Conservation (phyloP, 2,329 filamentous ascomycete species). For the Microthyrium microscopicum region DNA sequence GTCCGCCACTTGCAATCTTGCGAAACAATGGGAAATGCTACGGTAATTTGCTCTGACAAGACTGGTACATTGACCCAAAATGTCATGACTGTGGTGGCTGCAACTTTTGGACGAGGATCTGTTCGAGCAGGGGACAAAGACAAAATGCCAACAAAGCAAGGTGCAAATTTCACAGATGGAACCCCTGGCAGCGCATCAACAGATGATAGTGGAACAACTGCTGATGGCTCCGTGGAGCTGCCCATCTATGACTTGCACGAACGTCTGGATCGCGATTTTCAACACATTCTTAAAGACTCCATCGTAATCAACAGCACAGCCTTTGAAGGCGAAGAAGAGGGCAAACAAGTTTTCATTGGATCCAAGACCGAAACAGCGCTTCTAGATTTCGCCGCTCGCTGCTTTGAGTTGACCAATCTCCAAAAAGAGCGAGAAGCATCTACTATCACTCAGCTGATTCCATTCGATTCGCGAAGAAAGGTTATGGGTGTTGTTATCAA, state of each 20-base stretch:
- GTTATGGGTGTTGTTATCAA: slow-evolving; percentile 52
- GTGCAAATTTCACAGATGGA: too few relatives aligned
- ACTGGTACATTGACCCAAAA: slow-evolving; percentile 61
- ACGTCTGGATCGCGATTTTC: slow-evolving; percentile 4
- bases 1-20: slow-evolving; percentile 52
- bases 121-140: slow-evolving; percentile 22
- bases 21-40: slow-evolving; percentile 57
- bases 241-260: slow-evolving; percentile 2
- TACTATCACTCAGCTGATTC: slow-evolving; percentile 38
- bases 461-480: slow-evolving; percentile 49
- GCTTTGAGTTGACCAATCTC: slow-evolving; percentile 46
- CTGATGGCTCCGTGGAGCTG: not conserved
- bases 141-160: too few relatives aligned
- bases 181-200: not conserved
- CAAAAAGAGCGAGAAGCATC: slow-evolving; percentile 45
- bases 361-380: slow-evolving; percentile 67
- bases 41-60: slow-evolving; percentile 66
- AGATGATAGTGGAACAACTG: not conserved
- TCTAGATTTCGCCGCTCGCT: slow-evolving; percentile 49
- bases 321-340: slow-evolving; percentile 48
- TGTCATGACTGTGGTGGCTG: slow-evolving; percentile 61
- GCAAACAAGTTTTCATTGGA: slow-evolving; percentile 45
- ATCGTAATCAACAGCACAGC: slow-evolving; percentile 54
- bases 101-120: slow-evolving; percentile 43
- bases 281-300: slow-evolving; percentile 6